phyloP scores from a whole-genome alignment of 176 grass and related monocot genomes.

The Elaeis guineensis region DNA sequence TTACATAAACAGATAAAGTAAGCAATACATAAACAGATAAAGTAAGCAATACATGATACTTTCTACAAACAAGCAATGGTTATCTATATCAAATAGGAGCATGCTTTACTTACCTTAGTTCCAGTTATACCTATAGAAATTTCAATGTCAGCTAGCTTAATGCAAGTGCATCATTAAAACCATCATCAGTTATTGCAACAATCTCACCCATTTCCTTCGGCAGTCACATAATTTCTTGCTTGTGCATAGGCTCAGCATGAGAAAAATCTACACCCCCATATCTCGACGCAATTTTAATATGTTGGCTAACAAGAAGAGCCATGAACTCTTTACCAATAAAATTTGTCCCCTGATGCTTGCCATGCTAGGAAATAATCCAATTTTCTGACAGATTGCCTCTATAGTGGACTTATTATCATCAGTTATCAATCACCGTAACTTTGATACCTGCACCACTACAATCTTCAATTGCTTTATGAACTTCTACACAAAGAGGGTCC shows the following conservation, averaged over 20 bases:
- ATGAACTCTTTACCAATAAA: constrained; percentile 89
- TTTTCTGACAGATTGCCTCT: constrained; percentile 87
- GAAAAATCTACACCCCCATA: constrained; percentile 76
- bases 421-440: constrained; percentile 68
- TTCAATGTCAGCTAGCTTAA: constrained; percentile 92
- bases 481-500: constrained; percentile 94
- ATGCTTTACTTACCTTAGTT: constrained; percentile 50
- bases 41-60: too few relatives aligned
- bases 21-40: too few relatives aligned
- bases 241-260: constrained; percentile 86
- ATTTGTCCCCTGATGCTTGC: constrained; percentile 60
- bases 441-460: constrained; percentile 93
- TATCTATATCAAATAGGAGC: not conserved
- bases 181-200: constrained; percentile 98
- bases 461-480: constrained; percentile 93
- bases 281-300: constrained; percentile 44
- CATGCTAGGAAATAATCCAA: constrained; percentile 54
- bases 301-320: constrained; percentile 46
- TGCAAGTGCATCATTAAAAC: constrained; percentile 92
- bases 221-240: constrained; percentile 90
- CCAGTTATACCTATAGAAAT: constrained; percentile 94
- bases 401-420: constrained; percentile 98
- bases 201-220: constrained; percentile 97
- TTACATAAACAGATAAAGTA: too few relatives aligned
- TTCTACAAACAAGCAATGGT: too few relatives aligned